phyloP scores from a whole-genome alignment of 2,329 filamentous ascomycete genomes.

The Ilyonectria sp. region DNA sequence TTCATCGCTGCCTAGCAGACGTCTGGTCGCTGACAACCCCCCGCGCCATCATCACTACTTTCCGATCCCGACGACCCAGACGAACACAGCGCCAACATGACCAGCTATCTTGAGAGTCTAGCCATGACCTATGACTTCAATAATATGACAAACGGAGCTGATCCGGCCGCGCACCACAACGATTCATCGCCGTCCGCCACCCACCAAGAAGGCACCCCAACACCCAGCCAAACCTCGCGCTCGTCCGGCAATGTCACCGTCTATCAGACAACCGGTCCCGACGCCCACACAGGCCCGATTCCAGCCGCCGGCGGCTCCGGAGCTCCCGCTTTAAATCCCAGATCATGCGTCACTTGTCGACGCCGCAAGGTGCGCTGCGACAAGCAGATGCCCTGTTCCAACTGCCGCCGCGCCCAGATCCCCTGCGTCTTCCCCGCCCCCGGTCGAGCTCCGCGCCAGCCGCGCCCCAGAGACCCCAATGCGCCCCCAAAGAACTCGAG shows the following conservation, averaged over 20 bases:
- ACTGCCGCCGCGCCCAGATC: constrained; percentile 79
- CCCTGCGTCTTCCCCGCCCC: constrained; percentile 83
- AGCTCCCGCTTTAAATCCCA: constrained; percentile 60
- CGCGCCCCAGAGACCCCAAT: constrained; percentile 76
- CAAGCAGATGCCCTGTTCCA: constrained; percentile 82
- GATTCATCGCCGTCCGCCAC: constrained; percentile 44
- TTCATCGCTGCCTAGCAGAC: constrained; percentile 9
- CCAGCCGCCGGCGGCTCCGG: constrained; percentile 52
- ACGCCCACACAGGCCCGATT: constrained; percentile 56
- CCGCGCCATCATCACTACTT: constrained; percentile 16
- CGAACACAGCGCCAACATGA: constrained; percentile 41
- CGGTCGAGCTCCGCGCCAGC: constrained; percentile 78
- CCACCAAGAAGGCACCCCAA: constrained; percentile 34
- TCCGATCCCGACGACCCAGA: neutral
- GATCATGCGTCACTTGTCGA: constrained; percentile 66
- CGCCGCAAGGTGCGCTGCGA: constrained; percentile 82
- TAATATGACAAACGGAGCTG: constrained; percentile 39
- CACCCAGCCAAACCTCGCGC: constrained; percentile 37
- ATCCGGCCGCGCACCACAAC: constrained; percentile 40
- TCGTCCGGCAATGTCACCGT: constrained; percentile 55
- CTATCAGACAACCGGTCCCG: constrained; percentile 58
- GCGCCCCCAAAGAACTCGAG: constrained; percentile 71
- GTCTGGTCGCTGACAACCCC: constrained; percentile 11
- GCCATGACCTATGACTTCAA: constrained; percentile 47
- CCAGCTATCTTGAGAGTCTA: constrained; percentile 42